Percentiles rank a stretch among this genome's conserved stretches.
phyloP scores from a whole-genome alignment of 345 rosid genomes.

The Melaleuca quinquenervia region DNA sequence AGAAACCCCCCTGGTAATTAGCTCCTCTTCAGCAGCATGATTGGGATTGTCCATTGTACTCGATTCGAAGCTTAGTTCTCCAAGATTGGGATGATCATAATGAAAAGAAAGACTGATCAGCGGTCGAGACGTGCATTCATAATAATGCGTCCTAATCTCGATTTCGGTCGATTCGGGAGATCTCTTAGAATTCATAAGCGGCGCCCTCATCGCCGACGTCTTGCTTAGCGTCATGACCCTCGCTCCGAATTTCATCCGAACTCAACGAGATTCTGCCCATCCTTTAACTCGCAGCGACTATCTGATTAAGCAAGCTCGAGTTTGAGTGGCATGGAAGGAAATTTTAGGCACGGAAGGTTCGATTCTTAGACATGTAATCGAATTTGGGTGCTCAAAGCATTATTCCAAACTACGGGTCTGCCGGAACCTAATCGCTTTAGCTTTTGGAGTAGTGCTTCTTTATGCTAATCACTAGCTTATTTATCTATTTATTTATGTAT shows the following conservation, averaged over 20 bases:
- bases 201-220: neutral
- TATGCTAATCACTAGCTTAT: neutral
- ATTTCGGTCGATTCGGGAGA: neutral
- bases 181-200: neutral
- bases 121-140: no score
- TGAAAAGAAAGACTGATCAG: no score
- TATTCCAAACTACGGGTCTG: neutral
- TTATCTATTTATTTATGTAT: neutral
- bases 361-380: neutral
- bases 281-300: neutral
- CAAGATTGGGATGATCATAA: no score
- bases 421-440: neutral
- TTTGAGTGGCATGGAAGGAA: neutral
- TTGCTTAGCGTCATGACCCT: neutral
- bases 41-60: neutral
- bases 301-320: neutral
- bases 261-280: neutral
- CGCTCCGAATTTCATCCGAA: neutral
- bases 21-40: neutral
- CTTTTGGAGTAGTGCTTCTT: neutral
- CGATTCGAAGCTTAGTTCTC: neutral
- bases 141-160: neutral
- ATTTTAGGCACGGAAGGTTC: neutral
- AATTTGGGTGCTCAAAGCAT: neutral
- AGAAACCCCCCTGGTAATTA: neutral